phyloP scores from a whole-genome alignment of 371 early-diverging fungal species.

The Vairimorpha apis region DNA sequence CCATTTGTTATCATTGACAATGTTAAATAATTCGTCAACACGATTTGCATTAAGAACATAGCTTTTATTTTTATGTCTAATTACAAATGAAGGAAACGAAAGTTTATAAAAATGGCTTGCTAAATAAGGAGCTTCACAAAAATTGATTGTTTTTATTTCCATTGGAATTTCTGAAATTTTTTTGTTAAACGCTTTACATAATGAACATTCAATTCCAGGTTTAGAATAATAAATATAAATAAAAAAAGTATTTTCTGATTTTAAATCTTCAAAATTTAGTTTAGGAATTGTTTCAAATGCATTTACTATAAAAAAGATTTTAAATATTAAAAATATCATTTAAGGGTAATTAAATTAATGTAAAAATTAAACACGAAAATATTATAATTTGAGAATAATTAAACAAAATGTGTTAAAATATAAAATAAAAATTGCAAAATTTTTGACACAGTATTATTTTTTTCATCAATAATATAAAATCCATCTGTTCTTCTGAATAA shows the following conservation, averaged over 20 bases:
- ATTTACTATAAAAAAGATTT: no score
- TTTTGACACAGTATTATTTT: neutral
- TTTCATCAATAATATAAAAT: constrained; percentile 1
- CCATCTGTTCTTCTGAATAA: constrained; percentile 74
- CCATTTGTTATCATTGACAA: constrained; percentile 35
- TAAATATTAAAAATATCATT: no score
- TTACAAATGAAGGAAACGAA: constrained; percentile 51
- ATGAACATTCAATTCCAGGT: constrained; percentile 31
- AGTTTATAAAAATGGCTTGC: constrained; percentile 33
- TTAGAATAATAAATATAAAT: constrained; percentile 50
- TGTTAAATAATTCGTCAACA: constrained; percentile 40
- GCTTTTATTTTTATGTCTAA: constrained; percentile 29
- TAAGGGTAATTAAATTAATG: no score
- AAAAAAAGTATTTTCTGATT: constrained; percentile 27
- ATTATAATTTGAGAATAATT: no score
- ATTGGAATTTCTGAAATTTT: constrained; percentile 28
- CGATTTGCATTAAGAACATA: constrained; percentile 18
- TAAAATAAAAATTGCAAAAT: neutral
- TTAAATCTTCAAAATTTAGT: constrained; percentile 7
- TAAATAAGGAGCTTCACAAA: constrained; percentile 28
- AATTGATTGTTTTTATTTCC: constrained; percentile 46
- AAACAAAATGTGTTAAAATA: neutral
- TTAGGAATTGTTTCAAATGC: no score
- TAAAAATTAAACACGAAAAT: no score
- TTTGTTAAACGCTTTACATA: constrained; percentile 41